Evolutionary conservation across 306 rosid genomes (phyloP), one percentile per base, ranked within the genome.

Genomic region (Cucurbita ficifolia): DNA sequence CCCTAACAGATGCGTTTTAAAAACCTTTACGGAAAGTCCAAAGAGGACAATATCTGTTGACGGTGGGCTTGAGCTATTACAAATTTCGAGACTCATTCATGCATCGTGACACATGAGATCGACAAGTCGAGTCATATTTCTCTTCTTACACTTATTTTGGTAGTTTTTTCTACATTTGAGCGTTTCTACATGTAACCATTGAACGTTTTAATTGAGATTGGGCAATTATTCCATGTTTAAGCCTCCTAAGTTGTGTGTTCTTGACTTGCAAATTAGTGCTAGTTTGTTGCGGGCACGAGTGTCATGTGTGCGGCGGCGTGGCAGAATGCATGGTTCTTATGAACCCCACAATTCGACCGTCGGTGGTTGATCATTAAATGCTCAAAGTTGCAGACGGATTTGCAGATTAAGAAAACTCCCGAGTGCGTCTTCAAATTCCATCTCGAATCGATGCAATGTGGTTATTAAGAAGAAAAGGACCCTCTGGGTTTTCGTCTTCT

Each of bases 401-500:
- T 63, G 9, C 50, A 40, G 16, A 43, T 65, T 21, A 16, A 1
- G 18, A 9, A 13, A 40, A 19, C 4, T 18, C 33, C 43, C 5
- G 13, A 43, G 8, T 7, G 35, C 8, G 16, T 64, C 6, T 35
- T 18, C 4, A 64, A 7, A 35, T 61, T 39, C 16, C 50, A 0
- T 8, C 29, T 2, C 48, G 16, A 10, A 5, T 5, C 8, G 83
- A 59, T 7, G 6, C 29, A 36, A 93, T 93, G 90, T 75, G 98
- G 98, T 82, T 75, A 10, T 88, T 93, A 73, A 73, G 77, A 74
- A 84, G 74, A 51, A 87, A 83, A 76, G 90, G 93, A 1, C 64
- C 81, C 10, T 89, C 98, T n/a, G 96, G 92, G 58, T 89, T 90
- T 82, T 87, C 92, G 7, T 79, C 82, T 0, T 79, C 89, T 72